A percentile compares a stretch with the other conserved stretches of the same genome.
Conservation (phyloP, 345 rosid genomes). For the Psidium friedrichsthalianum region DNA sequence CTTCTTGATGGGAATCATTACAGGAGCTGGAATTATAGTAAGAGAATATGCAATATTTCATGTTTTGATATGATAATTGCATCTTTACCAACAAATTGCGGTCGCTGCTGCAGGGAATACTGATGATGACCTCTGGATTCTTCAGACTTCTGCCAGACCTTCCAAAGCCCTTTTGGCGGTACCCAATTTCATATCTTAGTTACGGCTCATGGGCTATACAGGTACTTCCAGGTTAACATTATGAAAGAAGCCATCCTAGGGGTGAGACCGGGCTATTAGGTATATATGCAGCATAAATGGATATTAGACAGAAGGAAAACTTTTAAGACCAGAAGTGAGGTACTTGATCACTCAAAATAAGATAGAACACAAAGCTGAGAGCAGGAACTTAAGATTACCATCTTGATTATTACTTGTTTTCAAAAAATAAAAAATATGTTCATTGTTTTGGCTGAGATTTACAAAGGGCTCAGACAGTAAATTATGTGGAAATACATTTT, state of each 20-base stretch:
- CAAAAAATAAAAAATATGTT: not conserved
- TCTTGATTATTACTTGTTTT: not conserved
- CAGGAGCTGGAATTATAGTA: slow-evolving; percentile 73
- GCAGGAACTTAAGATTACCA: not conserved
- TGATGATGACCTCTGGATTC: slow-evolving; percentile 17
- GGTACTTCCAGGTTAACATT: not conserved
- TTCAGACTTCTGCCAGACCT: slow-evolving; percentile 12
- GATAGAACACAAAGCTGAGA: not conserved
- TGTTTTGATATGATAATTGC: not conserved
- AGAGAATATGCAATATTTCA: not conserved
- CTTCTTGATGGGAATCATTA: slow-evolving; percentile 96
- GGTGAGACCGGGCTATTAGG: too few species aligned
- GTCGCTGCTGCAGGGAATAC: slow-evolving; percentile 8
- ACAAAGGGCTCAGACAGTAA: not conserved
- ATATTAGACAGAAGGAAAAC: not conserved
- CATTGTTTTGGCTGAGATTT: not conserved
- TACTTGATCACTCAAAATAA: not conserved
- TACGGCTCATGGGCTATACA: slow-evolving; percentile 15
- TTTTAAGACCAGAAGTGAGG: not conserved
- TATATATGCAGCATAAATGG: not conserved
- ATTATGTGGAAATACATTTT: not conserved
- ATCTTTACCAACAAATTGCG: not conserved
- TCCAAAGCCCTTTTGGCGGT: slow-evolving; percentile 14
- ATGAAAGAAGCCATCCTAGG: not conserved
- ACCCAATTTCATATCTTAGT: slow-evolving; percentile 12